Evolutionary conservation across 1,284 basidiomycete genomes (phyloP), one percentile per base, ranked within the genome.

Genomic region (Kalmanozyma brasiliensis): DNA sequence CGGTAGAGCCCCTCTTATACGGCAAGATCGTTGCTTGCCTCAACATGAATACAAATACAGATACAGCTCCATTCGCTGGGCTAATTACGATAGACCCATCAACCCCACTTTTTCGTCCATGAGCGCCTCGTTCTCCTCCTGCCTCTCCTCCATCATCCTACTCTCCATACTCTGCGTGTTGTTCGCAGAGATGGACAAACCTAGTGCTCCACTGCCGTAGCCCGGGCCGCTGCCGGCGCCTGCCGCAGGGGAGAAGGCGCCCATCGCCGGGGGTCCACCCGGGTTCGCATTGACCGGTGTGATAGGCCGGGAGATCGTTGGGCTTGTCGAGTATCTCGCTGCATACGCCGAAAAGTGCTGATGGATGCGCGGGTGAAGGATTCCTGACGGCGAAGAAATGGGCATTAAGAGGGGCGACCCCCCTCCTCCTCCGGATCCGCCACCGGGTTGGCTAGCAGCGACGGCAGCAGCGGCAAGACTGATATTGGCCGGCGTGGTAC

Each of bases 161-260:
- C 49, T 49, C 33, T 56, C 49, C 35, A 53, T 8, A 13, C 49
- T 62, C 37, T 56, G 53, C 37, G 49, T 35, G 7, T 52, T 52
- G 48, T 69, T 69, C 3, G 66, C 66, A n/a, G 55, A 59, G 11
- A 74, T 58, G 13, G 42, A 49, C 34, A 74, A 38, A 0, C 73
- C 73, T 33, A 74, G 32, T 14, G 73, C 73, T 6, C 68, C 73
- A 22, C 61, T 65, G 14, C 73, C 65, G 52, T 74, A 74, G 0
- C 73, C 73, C 0, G 73, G 73, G 1, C 73, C 73, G 8, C 60
- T 65, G 2, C 73, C 73, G 0, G 59, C 36, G 0, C 55, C 66
- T 16, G 64, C n/a, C n/a, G n/a, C 73, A 4, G 65, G 60, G 2
- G 55, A 46, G 26, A 66, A 68, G 1, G 62, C 45, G 2, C 55